Evolutionary conservation across 148 eudicot genomes (phyloP), one percentile per base, ranked within the genome.

Genomic region (Rhododendron vialii): DNA sequence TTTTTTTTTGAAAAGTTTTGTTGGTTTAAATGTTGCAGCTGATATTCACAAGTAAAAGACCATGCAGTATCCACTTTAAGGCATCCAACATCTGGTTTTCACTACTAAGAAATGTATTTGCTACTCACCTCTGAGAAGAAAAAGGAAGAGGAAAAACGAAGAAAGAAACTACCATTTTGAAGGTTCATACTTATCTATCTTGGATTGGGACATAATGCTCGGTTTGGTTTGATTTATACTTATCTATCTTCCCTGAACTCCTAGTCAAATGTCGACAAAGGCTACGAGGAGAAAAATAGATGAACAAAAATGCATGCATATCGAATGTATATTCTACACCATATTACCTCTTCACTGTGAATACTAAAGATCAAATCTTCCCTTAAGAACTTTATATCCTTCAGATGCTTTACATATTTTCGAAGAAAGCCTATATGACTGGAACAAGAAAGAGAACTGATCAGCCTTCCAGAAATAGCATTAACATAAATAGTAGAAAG

Each of bases 371-470:
- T 89, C 91, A 97, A 88, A 91, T 97, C 98, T 87, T 97, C 99
- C 88, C 94, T 91, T 82, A 97, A 67, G 86, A 97, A 94, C 75
- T 93, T 90, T 87, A 93, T 91, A 84, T 94, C 96, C 90, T 97
- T 95, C 87, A 97, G 91, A 82, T 59, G 95, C 91, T 91, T 92
- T 41, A 95, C 96, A 90, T 89, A 94, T 89, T 91, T 94, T 57
- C 92, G 51, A 69, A 97, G 92, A 88, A 97, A 97, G 50, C 99
- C 98, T 86, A 88, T 87, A 89, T 97, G 98, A 92, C 99, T 97
- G 95, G 84, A 88, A 89, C 41, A 61, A 81, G 24, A 82, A 73
- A 84, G 57, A n/a, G 78, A 43, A 11, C 33, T 18, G 48, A 30
- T 88, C 86, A 87, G 53, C 43, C 9, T 59, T 38, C 76, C 8